Percentiles rank a stretch among this genome's conserved stretches.
Evolutionary conservation across 768 basidiomycete genomes (phyloP).

Genomic region (Strobilomyces confusus): DNA sequence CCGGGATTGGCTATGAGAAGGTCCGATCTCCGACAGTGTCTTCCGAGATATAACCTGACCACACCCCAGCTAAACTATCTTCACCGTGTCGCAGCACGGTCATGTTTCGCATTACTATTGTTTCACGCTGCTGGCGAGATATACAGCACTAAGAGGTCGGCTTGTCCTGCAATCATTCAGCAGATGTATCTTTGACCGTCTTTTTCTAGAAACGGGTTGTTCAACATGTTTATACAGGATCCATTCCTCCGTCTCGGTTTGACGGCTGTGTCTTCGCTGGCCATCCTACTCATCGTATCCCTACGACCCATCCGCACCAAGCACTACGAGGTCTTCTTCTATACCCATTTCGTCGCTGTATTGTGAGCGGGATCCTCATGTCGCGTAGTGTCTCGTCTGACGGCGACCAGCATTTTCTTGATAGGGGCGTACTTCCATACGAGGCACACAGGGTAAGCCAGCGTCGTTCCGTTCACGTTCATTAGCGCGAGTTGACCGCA

Average conservation of each 20-base stretch:
- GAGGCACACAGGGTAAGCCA: constrained; percentile 14
- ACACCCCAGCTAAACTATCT: constrained; percentile 33
- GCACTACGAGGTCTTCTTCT: constrained; percentile 51
- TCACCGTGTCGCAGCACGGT: constrained; percentile 49
- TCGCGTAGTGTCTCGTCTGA: constrained; percentile 1
- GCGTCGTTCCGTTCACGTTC: neutral
- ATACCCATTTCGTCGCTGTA: constrained; percentile 42
- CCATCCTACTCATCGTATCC: constrained; percentile 44
- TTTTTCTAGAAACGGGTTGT: neutral
- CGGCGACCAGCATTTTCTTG: constrained; percentile 28
- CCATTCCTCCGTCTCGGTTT: constrained; percentile 33
- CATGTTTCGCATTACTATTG: constrained; percentile 44
- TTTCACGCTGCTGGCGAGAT: constrained; percentile 38
- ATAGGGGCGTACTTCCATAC: constrained; percentile 42
- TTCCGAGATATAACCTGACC: constrained; percentile 1
- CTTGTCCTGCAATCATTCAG: too few relatives aligned
- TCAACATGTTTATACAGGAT: neutral
- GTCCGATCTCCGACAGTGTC: neutral
- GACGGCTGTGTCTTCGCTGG: constrained; percentile 36
- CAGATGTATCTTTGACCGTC: neutral
- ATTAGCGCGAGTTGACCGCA: neutral
- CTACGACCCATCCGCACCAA: constrained; percentile 44
- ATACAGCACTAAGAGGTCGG: constrained; percentile 6
- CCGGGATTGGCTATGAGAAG: constrained; percentile 28
- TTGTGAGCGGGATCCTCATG: constrained; percentile 28